These are phyloP conservation scores for Diaporthe nobilis DNA, from an alignment of 2,329 filamentous ascomycete species.

Conservation along the genomic window DNA sequence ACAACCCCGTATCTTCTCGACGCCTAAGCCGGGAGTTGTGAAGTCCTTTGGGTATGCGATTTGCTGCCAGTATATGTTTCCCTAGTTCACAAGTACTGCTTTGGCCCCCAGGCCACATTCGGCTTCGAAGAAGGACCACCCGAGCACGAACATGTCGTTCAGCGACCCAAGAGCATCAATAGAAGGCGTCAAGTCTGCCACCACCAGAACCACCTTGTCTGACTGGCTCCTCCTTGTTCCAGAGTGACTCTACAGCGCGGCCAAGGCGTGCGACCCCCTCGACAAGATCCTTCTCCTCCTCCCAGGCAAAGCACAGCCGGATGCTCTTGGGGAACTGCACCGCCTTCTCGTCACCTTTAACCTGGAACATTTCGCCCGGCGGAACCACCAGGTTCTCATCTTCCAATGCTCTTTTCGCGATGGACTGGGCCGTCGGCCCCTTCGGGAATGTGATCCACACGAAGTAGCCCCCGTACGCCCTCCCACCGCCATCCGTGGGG, in stretches of 20 bases:
- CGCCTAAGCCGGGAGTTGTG: neutral
- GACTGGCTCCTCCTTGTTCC: neutral
- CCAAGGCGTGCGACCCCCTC: slow-evolving; percentile 72
- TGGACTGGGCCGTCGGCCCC: slow-evolving; percentile 64
- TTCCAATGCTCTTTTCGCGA: slow-evolving; percentile 70
- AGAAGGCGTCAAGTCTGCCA: slow-evolving; percentile 35
- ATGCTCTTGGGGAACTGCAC: slow-evolving; percentile 72
- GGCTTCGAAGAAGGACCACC: neutral
- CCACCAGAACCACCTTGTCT: neutral
- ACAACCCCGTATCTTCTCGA: neutral
- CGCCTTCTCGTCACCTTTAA: slow-evolving; percentile 68
- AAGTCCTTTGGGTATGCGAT: no score
- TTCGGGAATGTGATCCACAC: slow-evolving; percentile 80
- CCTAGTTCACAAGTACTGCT: no score
- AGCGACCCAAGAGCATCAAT: neutral
- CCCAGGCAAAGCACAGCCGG: slow-evolving; percentile 81
- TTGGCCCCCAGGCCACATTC: neutral
- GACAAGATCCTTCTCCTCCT: slow-evolving; percentile 73
- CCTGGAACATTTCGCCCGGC: slow-evolving; percentile 78
- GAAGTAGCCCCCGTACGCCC: slow-evolving; percentile 85
- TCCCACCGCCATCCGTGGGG: slow-evolving; percentile 55
- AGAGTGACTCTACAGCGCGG: slow-evolving; percentile 42
- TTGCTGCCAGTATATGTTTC: neutral
- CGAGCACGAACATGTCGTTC: no score
- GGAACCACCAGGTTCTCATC: slow-evolving; percentile 79